Conservation (phyloP, 202 grass and related monocot genomes). For the Schoenoplectus tabernaemontani region DNA sequence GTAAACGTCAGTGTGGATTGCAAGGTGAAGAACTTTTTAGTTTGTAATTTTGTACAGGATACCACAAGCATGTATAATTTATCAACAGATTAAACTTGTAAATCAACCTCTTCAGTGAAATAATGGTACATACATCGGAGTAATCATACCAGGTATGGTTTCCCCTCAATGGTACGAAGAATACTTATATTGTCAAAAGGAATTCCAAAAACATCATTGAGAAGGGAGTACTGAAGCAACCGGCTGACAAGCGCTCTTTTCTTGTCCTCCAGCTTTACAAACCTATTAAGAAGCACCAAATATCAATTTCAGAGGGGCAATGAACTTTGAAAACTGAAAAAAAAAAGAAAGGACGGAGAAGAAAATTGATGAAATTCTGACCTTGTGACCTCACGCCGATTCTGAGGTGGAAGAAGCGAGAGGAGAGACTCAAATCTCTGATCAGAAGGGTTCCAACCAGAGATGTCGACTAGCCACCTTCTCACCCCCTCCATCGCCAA, state of each 20-base stretch:
- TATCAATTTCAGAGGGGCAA: background rate
- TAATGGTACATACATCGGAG: background rate
- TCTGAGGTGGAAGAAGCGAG: conserved; percentile 43
- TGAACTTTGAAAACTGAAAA: background rate
- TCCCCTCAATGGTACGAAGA: conserved; percentile 44
- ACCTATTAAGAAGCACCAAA: conserved; percentile 34
- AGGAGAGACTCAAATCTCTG: conserved; percentile 28
- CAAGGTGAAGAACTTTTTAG: background rate
- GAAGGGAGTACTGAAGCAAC: conserved; percentile 58
- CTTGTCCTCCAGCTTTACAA: conserved; percentile 53
- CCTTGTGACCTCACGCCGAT: conserved; percentile 34
- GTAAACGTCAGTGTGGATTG: background rate
- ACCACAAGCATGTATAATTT: no score
- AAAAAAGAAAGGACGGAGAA: background rate
- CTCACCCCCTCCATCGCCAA: conserved; percentile 25
- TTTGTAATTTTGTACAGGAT: no score
- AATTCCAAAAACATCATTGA: conserved; percentile 39
- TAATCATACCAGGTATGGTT: conserved; percentile 50
- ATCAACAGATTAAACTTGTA: no score
- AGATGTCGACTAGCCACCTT: conserved; percentile 64
- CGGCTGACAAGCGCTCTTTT: conserved; percentile 64
- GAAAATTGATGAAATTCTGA: background rate
- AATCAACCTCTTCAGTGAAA: background rate
- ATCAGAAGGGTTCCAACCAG: conserved; percentile 55
- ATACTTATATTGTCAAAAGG: conserved; percentile 45